phyloP scores from a whole-genome alignment of 495 filamentous ascomycete genomes.

The Bombardia bombarda region DNA sequence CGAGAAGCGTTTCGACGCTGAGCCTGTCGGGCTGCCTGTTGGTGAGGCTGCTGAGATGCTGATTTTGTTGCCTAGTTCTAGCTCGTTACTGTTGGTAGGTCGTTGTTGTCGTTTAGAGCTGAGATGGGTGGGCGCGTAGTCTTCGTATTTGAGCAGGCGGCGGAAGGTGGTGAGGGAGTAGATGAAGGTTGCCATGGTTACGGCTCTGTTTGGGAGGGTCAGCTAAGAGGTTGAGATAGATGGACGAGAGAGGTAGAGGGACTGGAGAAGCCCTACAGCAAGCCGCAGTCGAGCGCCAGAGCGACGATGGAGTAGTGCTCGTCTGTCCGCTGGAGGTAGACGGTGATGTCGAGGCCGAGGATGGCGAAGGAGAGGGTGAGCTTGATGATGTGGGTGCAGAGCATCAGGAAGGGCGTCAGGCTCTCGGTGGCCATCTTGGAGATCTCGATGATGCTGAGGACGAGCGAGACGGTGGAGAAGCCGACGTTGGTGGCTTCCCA shows the following conservation, averaged over 20 bases:
- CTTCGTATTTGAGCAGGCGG: constrained; percentile 33
- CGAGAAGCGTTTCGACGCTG: not conserved
- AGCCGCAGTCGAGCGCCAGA: constrained; percentile 29
- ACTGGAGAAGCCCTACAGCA: constrained; percentile 23
- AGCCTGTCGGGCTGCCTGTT: not conserved
- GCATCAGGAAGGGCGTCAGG: constrained; percentile 36
- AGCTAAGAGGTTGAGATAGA: not conserved
- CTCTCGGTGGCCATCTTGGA: constrained; percentile 33
- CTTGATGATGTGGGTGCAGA: constrained; percentile 37
- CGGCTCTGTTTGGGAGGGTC: constrained; percentile 14
- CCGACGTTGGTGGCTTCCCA: constrained; percentile 40
- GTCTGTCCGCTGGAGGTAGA: constrained; percentile 27
- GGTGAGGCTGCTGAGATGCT: constrained; percentile 1
- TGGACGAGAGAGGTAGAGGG: not conserved
- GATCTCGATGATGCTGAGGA: constrained; percentile 33
- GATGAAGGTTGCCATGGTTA: constrained; percentile 23
- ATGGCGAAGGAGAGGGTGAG: constrained; percentile 30
- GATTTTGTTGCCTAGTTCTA: constrained; percentile 16
- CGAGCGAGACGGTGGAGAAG: constrained; percentile 32
- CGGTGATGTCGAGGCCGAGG: constrained; percentile 37
- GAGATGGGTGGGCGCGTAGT: constrained; percentile 28
- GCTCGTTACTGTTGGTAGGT: not conserved
- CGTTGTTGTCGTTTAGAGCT: constrained; percentile 22
- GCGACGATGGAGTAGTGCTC: constrained; percentile 35
- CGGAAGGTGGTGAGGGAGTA: constrained; percentile 35